Conservation (phyloP, 176 grass and related monocot genomes). For the Avena sativa region DNA sequence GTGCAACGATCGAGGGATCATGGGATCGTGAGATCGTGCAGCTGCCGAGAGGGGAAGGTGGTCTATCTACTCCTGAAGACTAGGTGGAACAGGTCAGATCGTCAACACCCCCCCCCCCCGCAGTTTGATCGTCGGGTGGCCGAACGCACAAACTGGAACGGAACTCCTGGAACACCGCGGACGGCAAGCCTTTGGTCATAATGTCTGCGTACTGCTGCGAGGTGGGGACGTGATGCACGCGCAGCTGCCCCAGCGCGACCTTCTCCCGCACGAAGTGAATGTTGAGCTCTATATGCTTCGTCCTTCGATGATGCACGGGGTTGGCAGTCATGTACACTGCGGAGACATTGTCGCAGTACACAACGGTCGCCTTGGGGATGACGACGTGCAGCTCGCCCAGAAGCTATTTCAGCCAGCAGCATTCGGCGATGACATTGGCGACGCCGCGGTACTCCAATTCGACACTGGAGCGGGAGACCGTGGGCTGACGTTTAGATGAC, state of each 20-base stretch:
- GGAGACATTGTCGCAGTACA: not conserved
- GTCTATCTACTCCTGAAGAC: too few relatives aligned
- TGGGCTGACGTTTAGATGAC: not conserved
- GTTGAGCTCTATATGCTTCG: not conserved
- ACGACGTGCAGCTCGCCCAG: not conserved
- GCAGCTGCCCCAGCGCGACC: not conserved
- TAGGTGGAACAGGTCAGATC: too few relatives aligned
- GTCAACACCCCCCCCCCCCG: too few relatives aligned
- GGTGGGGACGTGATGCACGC: not conserved
- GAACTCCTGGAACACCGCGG: too few relatives aligned
- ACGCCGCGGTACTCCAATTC: not conserved
- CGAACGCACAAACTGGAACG: too few relatives aligned
- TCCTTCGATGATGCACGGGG: not conserved
- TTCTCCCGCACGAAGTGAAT: not conserved
- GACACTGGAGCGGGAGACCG: not conserved
- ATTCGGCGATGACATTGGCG: not conserved
- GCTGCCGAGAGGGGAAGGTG: too few relatives aligned
- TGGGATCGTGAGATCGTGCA: too few relatives aligned
- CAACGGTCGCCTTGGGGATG: not conserved
- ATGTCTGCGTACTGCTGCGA: not conserved
- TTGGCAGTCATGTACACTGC: not conserved
- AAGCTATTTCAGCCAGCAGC: not conserved
- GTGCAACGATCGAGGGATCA: too few relatives aligned
- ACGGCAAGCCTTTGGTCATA: not conserved
- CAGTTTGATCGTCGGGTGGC: too few relatives aligned